Base-by-base conservation (phyloP, 192 early-diverging fungal genomes). In the Umbelopsis sp. region DNA sequence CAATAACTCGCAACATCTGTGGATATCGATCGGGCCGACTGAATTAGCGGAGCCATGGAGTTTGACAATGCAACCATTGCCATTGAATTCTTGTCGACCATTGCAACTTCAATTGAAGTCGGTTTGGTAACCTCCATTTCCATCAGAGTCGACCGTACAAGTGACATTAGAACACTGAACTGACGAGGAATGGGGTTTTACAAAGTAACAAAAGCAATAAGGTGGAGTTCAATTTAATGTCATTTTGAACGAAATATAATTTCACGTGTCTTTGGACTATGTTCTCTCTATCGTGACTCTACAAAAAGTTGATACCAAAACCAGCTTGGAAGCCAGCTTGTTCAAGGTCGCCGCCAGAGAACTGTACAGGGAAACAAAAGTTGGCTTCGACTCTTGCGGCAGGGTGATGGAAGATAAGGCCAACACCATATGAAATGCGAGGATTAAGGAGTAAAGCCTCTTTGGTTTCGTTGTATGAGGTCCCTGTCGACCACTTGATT, bases 361-460 rank as follows among this genome's bases (percentile, higher is more conserved):
- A 86, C 17, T 82, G 77, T 20, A 94, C 59, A 24, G 97, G 97
- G 32, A 98, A 69, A 71, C 93, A 93, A 73, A 91, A 94, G 74
- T 97, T 97, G 50, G 95, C 78, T 81, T 98, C 97, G 2, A 93
- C 84, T 26, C 95, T 84, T 47, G 93, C 86, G 52, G 92, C 86
- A 53, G 86, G 89, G 75, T 96, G 95, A 44, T 87, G 89, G 41
- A 93, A 91, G 16, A 91, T 91, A 32, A 98, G 80, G 45, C 97
- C 97, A 3, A 93, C 62, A 26, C 97, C 96, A 1, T 86, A 83
- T 4, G 93, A 88, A 9, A 90, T 84, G 26, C 89, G 88, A 12
- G 95, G 92, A 9, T 82, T 79, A 24, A 81, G 71, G n/a, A 84
- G 51, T 69, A 92, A 78, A 25, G 81, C 74, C n/a, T 71, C 68